These are phyloP conservation scores for Fraxinus pennsylvanica DNA, from an alignment of 257 asterid species.

Conservation along the genomic window DNA sequence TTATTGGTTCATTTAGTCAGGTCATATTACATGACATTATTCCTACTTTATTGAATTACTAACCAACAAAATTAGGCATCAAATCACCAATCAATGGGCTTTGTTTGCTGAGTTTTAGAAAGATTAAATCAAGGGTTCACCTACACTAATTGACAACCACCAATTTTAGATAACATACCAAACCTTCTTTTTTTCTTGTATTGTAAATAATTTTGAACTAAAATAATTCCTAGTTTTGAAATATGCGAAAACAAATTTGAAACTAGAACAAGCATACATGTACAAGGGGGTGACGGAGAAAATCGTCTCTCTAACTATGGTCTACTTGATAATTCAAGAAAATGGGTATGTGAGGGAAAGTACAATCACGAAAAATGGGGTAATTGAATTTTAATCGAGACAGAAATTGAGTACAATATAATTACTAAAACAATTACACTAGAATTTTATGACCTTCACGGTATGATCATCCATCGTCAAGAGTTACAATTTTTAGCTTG, in stretches of 20 bases:
- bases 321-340: background rate
- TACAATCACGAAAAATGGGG: too few species aligned
- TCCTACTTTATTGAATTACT: conserved; percentile 23
- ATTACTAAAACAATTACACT: too few species aligned
- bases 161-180: conserved; percentile 49
- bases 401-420: too few species aligned
- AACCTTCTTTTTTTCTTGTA: conserved; percentile 19
- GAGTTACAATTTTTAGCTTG: background rate
- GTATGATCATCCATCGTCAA: too few species aligned
- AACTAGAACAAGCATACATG: background rate
- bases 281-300: background rate
- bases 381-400: too few species aligned
- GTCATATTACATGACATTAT: conserved; percentile 9
- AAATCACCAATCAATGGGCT: conserved; percentile 23
- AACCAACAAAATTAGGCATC: conserved; percentile 46
- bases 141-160: conserved; percentile 32
- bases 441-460: too few species aligned
- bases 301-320: background rate
- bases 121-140: conserved; percentile 25
- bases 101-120: conserved; percentile 30
- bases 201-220: background rate
- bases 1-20: conserved; percentile 2
- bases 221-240: background rate
- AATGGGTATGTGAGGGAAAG: background rate
- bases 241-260: background rate